Evolutionary conservation across 345 rosid species (phyloP), one percentile per base, ranked within the genome.

Genomic region (Melaleuca alternifolia): DNA sequence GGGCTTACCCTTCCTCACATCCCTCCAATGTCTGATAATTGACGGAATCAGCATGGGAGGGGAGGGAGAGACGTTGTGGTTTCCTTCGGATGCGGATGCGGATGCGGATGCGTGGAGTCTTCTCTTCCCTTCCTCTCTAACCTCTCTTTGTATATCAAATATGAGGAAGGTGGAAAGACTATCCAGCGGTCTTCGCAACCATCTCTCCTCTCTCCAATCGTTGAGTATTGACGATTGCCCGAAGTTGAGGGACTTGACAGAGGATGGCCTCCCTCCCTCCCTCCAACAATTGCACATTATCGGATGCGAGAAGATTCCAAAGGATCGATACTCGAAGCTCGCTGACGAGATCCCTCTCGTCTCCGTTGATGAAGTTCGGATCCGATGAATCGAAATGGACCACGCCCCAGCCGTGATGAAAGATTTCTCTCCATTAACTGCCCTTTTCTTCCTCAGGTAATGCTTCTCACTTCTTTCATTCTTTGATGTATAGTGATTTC

Each of bases 121-220:
- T 24, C 61, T 61, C 20, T 61, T 61, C 6, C 75, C 75, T 61
- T 28, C 18, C 75, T 61, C 75, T 61, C 75, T 61, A 1, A 61
- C 10, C 4, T 0, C 0, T 6, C 37, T 61, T n/a, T 0, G 0
- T 0, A 2, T 61, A 2, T 1, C 0, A 0, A 1, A 11, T 1
- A 6, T 28, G 75, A n/a, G 37, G 4, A 13, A 28, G 0, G 15
- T 0, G 3, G 2, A 57, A 24, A 26, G 62, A 57, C 14, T 57
- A 26, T 57, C 62, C 0, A 57, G 15, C 3, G 62, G 62, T 26
- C 30, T 57, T 2, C 15, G 15, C 28, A 26, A 57, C 15, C 62
- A 26, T 26, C 62, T 57, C 62, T 24, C 62, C 62, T 57, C 62
- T 57, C 62, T 57, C 30, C 6, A 0, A 11, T 1, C 0, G 1